Evolutionary conservation across 768 basidiomycete genomes (phyloP), one percentile per base, ranked within the genome.

Genomic region (Rhodotorula taiwanensis): DNA sequence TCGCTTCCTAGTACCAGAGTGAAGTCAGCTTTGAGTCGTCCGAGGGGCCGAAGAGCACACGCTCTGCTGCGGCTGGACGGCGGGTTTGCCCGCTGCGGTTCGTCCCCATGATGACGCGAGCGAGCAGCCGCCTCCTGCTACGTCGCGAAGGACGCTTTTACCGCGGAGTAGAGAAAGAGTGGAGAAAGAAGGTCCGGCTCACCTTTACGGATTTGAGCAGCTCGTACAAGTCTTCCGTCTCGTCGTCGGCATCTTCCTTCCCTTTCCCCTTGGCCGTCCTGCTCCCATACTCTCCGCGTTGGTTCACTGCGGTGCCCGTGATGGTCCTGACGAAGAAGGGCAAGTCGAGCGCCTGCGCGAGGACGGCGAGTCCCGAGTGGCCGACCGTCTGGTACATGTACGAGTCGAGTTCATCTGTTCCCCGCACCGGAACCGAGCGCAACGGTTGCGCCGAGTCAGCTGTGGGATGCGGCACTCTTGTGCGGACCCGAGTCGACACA

Each of bases 311-410:
- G 33, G 80, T 79, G 2, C 95, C 95, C 14, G 78, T 79, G 64
- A 99, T 98, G 34, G 88, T 79, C 60, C 82, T 81, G 33, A 88
- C 82, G 78, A 87, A 89, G 15, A 98, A 80, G 14, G 95, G 95
- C 3, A 94, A 83, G 21, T 84, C 86, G 59, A 98, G 79, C 3
- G 94, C 89, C 53, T 80, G 79, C 27, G 91, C 92, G 58, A 98
- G 85, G 54, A 86, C 80, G 52, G 88, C 84, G 62, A 98, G 86
- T 23, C 90, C 89, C 60, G 91, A 89, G 74, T 97, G 93, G 1
- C 93, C 95, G 31, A 99, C 93, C n/a, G 94, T 97, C 76, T 99
- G 95, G 76, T 97, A 99, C 75, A 99, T 80, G 78, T 91, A 98
- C 28, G 93, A 97, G 76, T 99, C 93, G 72, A 98, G 83, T 79